phyloP scores from a whole-genome alignment of 768 basidiomycete species.

The Serendipita indica region DNA sequence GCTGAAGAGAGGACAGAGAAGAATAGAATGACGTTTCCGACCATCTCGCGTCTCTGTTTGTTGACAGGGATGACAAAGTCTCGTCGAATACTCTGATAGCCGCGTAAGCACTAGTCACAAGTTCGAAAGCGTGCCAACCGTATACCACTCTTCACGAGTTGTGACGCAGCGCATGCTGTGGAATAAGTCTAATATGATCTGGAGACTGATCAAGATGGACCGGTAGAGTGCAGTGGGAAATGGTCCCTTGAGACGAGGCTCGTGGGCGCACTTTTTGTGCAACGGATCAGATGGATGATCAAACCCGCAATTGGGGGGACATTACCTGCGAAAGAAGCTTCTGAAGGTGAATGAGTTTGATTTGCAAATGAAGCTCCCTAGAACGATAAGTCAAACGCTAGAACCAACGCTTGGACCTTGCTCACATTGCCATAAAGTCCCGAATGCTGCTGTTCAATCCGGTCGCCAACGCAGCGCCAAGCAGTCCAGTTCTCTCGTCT shows the following conservation, averaged over 20 bases:
- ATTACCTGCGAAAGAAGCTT: constrained; percentile 54
- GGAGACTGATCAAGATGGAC: constrained; percentile 63
- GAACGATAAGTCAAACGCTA: background rate
- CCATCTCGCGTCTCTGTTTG: constrained; percentile 77
- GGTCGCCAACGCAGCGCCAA: constrained; percentile 20
- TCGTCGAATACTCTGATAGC: constrained; percentile 49
- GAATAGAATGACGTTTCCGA: constrained; percentile 84
- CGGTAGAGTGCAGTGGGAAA: constrained; percentile 82
- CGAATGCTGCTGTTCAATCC: constrained; percentile 46
- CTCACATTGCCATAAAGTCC: constrained; percentile 87
- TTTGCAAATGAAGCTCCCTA: constrained; percentile 92
- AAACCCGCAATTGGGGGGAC: background rate
- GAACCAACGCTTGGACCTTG: background rate
- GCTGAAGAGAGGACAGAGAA: constrained; percentile 68
- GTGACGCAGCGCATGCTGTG: constrained; percentile 98
- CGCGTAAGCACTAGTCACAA: background rate
- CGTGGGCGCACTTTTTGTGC: constrained; percentile 72
- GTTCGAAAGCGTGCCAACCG: constrained; percentile 2
- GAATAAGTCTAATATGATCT: constrained; percentile 73
- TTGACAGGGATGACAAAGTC: constrained; percentile 91
- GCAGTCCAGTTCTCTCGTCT: constrained; percentile 23
- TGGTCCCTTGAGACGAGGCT: constrained; percentile 89
- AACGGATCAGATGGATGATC: background rate
- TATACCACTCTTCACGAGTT: constrained; percentile 83
- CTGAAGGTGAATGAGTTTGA: constrained; percentile 75